phyloP scores from a whole-genome alignment of 2,329 filamentous ascomycete species.

The Proliferodiscus dingleyae region DNA sequence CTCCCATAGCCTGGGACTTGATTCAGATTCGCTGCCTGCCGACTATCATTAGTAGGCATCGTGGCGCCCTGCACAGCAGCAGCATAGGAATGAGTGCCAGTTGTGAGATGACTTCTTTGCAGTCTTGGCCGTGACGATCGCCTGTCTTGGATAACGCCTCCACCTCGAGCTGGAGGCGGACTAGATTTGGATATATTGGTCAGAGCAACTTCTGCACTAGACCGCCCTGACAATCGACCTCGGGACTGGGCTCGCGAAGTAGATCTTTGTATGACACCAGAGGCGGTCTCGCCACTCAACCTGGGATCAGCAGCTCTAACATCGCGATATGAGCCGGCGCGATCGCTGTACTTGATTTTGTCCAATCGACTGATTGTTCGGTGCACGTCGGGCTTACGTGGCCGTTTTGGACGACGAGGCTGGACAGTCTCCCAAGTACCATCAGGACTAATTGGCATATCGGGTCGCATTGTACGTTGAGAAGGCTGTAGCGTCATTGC shows the following conservation, averaged over 20 bases:
- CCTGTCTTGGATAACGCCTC: constrained; percentile 27
- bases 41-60: too few species aligned
- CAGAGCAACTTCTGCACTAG: constrained; percentile 40
- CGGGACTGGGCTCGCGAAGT: constrained; percentile 17
- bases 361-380: constrained; percentile 38
- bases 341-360: constrained; percentile 39
- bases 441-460: constrained; percentile 11
- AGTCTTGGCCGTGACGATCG: constrained; percentile 15
- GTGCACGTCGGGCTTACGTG: constrained; percentile 32
- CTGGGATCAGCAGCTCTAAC: constrained; percentile 28
- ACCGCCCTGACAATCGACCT: constrained; percentile 25
- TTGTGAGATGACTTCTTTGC: constrained; percentile 19
- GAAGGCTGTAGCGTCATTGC: constrained; percentile 18
- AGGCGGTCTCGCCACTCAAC: constrained; percentile 23
- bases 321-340: constrained; percentile 42
- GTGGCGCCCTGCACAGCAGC: constrained; percentile 22
- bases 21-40: constrained; percentile 7
- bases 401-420: constrained; percentile 15
- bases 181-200: constrained; percentile 38
- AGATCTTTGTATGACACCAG: constrained; percentile 21
- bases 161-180: constrained; percentile 30
- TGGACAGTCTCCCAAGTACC: constrained; percentile 24
- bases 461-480: constrained; percentile 16
- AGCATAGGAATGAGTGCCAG: constrained; percentile 30
- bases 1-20: constrained; percentile 7